Base-by-base conservation (phyloP, 2,329 filamentous ascomycete genomes). In the Aspergillus calidoustus region DNA sequence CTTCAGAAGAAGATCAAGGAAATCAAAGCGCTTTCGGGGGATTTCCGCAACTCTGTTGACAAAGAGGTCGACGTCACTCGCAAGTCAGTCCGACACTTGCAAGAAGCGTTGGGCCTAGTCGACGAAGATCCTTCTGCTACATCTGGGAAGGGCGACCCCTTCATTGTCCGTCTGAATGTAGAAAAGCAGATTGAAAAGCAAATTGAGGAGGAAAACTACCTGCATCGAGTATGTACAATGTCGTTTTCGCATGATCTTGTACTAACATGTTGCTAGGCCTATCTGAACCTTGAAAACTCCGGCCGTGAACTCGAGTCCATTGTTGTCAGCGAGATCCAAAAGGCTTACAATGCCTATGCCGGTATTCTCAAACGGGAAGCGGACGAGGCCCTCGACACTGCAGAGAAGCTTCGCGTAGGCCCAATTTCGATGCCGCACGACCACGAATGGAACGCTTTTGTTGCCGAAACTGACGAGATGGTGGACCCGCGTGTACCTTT, bases 1-100 rank as follows among this genome's bases (percentile, higher is more conserved):
- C 82, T 99, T 19, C 90, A 91, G 64, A 92, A 96, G 76, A 99
- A 99, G 81, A 96, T 96, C 77, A 99, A 98, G 78, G 95, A 99
- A 79, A 99, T 99, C 81, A 97, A 96, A 80, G 90, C 88, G 68
- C 82, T 99, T 17, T 91, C 92, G 6, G 91, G 93, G 17, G 95
- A 99, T 76, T 99, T 99, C 80, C 97, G 97, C 80, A 99, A 97
- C 74, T 91, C 90, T 0, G 93, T 99, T 9, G 92, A 97, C 28
- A 97, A 94, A 80, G 95, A 98, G 77, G 94, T 96, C 82, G 93
- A 97, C 22, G 82, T 77, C 19, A 97, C 95, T 0, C 86, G 89
- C 64, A 92, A 88, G 74, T 89, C 90, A 17, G 91, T 98, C 28
- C 88, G 89, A 57, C 84, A 87, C 34, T 82, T 97, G n/a, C 89